Evolutionary conservation across 257 asterid genomes (phyloP).

Genomic region (Capsicum pubescens): DNA sequence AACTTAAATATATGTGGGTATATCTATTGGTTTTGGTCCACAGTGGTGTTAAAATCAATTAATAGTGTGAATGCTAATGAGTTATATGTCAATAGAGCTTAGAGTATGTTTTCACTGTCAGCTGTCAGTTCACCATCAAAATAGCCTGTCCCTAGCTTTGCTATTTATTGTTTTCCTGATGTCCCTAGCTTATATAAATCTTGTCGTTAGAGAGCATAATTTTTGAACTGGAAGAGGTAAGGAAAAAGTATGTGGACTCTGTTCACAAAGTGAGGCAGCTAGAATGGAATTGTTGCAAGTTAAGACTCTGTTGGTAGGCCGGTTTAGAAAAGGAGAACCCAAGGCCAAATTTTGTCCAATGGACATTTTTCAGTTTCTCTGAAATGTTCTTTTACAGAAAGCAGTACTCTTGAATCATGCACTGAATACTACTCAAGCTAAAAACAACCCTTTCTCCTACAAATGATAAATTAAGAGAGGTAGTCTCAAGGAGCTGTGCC

Average conservation of each 20-base stretch:
- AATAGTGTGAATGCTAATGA: neutral
- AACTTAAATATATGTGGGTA: neutral
- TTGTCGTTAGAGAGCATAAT: constrained; percentile 16
- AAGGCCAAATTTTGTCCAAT: neutral
- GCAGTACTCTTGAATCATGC: neutral
- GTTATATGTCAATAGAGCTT: constrained; percentile 18
- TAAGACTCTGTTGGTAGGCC: neutral
- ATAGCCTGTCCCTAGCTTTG: neutral
- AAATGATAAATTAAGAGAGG: constrained; percentile 11
- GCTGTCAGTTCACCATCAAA: constrained; percentile 5
- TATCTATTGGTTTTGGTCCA: constrained; percentile 22
- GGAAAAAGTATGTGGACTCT: neutral
- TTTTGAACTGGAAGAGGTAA: constrained; percentile 9
- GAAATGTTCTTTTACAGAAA: neutral
- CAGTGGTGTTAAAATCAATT: neutral
- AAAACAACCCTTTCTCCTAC: neutral
- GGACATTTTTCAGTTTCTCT: constrained; percentile 1
- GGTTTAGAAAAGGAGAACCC: constrained; percentile 14
- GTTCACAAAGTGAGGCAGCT: constrained; percentile 3
- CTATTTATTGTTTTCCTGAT: neutral
- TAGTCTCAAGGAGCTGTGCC: neutral
- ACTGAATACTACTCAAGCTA: constrained; percentile 18
- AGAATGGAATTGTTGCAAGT: constrained; percentile 8
- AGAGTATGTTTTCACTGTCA: neutral
- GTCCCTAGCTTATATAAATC: neutral